phyloP scores from a whole-genome alignment of 2,329 filamentous ascomycete species.

The Pyricularia pennisetigena region DNA sequence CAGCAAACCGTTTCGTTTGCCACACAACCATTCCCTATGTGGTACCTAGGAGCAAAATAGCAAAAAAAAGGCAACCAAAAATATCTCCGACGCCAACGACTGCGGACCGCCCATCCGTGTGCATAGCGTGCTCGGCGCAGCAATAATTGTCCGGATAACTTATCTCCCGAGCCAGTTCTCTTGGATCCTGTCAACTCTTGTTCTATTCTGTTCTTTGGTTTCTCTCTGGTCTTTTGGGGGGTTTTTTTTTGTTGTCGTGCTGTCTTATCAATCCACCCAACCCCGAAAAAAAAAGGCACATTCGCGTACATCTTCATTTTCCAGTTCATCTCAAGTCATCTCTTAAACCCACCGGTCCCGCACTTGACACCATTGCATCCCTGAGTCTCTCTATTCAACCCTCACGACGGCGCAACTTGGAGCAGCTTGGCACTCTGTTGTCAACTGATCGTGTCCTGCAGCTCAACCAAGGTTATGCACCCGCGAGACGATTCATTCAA shows the following conservation, averaged over 20 bases:
- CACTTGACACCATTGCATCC: background rate
- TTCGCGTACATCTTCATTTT: background rate
- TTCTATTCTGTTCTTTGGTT: too few species aligned
- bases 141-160: background rate
- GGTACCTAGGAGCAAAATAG: background rate
- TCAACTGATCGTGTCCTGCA: background rate
- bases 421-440: background rate
- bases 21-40: background rate
- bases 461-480: background rate
- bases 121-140: background rate
- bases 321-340: background rate
- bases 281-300: background rate
- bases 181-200: too few species aligned
- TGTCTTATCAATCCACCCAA: too few species aligned
- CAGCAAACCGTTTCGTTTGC: background rate
- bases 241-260: too few species aligned
- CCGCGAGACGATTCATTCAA: background rate
- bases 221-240: too few species aligned
- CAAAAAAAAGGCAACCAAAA: background rate
- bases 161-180: background rate
- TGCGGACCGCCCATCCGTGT: background rate
- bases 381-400: background rate
- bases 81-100: background rate
- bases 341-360: background rate
- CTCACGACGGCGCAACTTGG: background rate